Base-by-base conservation (phyloP, 257 asterid genomes). In the Capsicum baccatum region DNA sequence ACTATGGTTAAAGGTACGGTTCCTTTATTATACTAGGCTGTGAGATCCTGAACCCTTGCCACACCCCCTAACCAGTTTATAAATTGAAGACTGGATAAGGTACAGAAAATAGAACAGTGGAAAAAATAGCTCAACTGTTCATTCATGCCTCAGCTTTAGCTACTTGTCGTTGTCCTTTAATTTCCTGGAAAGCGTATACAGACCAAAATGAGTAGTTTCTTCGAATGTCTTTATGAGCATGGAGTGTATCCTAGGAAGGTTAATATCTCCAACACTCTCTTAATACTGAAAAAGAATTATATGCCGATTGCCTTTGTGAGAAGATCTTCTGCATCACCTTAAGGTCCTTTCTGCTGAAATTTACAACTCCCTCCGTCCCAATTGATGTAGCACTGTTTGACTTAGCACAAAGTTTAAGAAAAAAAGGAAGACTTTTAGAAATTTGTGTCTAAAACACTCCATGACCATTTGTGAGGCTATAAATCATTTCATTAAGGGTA, bases 1-100 rank as follows among this genome's bases (percentile, higher is more conserved):
- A 79, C 88, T n/a, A 82, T 91, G 12, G 79, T 88, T 88, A 86
- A 89, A 89, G 85, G 99, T 96, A 89, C 12, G 47, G 7, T 76
- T 4, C 21, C 63, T 52, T 26, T 50, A 52, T 76, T 12, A 21
- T 26, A 52, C 17, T 15, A 76, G 26, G 4, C 47, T 35, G 6
- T 44, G 35, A 37, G 5, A 9, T 70, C 56, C 62, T 12, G 62
- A 74, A 50, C 12, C 19, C 80, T 47, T 74, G 47, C 62, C 47
- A 6, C 48, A 52, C 26, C 14, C 21, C 63, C 81, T 47, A 76
- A 52, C 81, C 81, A 76, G 44, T 21, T 50, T 11, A 76, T 76
- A 76, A 21, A 76, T 37, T 50, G 47, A 76, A 50, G 52, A 76
- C 7, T 50, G 44, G 63, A 50, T 12, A 26, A 50, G 81, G 47